Evolutionary conservation across 2,329 filamentous ascomycete species (phyloP), one percentile per base, ranked within the genome.

Genomic region (Colletotrichum paranaense): DNA sequence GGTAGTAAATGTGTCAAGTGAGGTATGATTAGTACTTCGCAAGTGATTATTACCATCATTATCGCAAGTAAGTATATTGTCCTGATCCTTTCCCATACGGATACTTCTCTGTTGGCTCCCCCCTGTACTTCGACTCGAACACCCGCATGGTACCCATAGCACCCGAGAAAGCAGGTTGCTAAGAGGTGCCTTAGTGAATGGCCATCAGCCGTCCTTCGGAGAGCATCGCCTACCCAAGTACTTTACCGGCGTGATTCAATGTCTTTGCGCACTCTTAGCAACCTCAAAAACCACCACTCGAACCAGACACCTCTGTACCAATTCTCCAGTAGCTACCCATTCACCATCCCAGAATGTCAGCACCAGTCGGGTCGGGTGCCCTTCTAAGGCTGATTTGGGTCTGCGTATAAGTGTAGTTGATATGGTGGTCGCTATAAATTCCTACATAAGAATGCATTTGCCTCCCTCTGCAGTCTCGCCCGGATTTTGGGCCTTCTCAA

Each of bases 401-500:
- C 19, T 49, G 42, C 19, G 7, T n/a, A n/a, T 49, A 49, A 22
- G 42, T 49, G 42, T 49, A 49, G 26, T 26, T 53, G n/a, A 55
- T 14, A 12, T 22, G 24, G 22, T 12, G 35, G 7, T 42, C 14
- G 28, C 46, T 38, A 24, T 22, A 14, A 32, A 22, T 12, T 64
- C 16, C 22, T 64, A 99, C 97, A 99, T 98, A 78, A 98, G 82
- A 68, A 82, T 78, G 83, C 97, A 98, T 85, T 97, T 98, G 78
- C 91, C 91, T 69, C 92, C 93, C 68, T 92, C 92, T 30, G 94
- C 88, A 8, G 95, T 92, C 84, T 98, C 94, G 79, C 92, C 92
- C 1, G 96, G 95, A 81, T 97, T 97, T 84, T 97, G 94, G 30
- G 93, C 92, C 85, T 97, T 97, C 85, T 99, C 97, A 75, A 99